These are phyloP conservation scores for Massariosphaeria phaeospora DNA, from an alignment of 495 filamentous ascomycete genomes.

Conservation along the genomic window DNA sequence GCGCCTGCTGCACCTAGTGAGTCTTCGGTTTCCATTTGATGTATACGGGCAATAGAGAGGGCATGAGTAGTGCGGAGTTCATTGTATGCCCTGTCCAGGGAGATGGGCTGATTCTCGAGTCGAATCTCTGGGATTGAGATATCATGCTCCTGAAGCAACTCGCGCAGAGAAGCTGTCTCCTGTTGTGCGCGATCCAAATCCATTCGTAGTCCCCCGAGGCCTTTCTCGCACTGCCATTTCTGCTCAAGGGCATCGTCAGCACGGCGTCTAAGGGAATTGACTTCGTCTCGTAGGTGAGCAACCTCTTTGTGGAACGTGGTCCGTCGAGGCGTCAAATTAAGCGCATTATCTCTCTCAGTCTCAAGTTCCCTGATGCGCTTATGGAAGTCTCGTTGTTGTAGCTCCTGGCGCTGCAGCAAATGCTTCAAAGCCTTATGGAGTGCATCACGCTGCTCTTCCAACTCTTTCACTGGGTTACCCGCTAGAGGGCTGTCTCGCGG, in stretches of 20 bases:
- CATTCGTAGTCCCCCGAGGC: slow-evolving; percentile 87
- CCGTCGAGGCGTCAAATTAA: slow-evolving; percentile 63
- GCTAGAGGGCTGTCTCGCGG: slow-evolving; percentile 56
- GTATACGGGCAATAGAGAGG: slow-evolving; percentile 52
- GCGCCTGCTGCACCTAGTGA: slow-evolving; percentile 37
- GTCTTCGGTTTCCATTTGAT: slow-evolving; percentile 47
- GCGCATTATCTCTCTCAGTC: slow-evolving; percentile 68
- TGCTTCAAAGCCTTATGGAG: slow-evolving; percentile 78
- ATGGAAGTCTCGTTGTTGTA: slow-evolving; percentile 71
- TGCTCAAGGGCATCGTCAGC: slow-evolving; percentile 95
- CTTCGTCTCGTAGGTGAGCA: slow-evolving; percentile 68
- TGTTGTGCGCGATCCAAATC: slow-evolving; percentile 93
- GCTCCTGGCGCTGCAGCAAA: slow-evolving; percentile 80
- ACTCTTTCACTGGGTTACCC: slow-evolving; percentile 80
- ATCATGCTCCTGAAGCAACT: slow-evolving; percentile 80
- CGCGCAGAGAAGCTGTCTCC: slow-evolving; percentile 76
- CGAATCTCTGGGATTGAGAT: slow-evolving; percentile 56
- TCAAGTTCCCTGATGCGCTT: slow-evolving; percentile 73
- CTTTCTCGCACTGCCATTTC: slow-evolving; percentile 95
- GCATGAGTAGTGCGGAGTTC: slow-evolving; percentile 65
- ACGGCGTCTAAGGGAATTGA: slow-evolving; percentile 75
- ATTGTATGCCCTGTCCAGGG: slow-evolving; percentile 70
- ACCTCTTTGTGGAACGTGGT: slow-evolving; percentile 82
- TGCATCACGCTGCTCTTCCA: slow-evolving; percentile 89
- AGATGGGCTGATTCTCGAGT: slow-evolving; percentile 50